These are phyloP conservation scores for Fusarium burgessii DNA, from an alignment of 2,329 filamentous ascomycete species.

Conservation along the genomic window DNA sequence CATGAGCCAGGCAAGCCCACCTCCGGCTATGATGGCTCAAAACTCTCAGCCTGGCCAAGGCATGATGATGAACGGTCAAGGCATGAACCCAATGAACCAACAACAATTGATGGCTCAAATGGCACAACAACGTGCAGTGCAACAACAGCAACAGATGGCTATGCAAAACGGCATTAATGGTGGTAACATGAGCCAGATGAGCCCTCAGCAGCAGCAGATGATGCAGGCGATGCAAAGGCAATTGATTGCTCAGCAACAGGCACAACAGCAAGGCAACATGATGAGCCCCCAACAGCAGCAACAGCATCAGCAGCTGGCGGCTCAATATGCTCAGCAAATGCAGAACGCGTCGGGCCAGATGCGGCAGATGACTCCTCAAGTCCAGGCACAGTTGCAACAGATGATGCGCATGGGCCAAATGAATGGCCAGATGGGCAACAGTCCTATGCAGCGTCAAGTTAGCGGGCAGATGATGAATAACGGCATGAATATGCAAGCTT, in stretches of 20 bases:
- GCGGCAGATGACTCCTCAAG: conserved; percentile 51
- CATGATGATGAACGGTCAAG: conserved; percentile 66
- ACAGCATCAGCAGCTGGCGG: conserved; percentile 57
- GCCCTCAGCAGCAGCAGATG: conserved; percentile 55
- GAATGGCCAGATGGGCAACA: conserved; percentile 47
- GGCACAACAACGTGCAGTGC: conserved; percentile 59
- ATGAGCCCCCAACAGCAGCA: conserved; percentile 57
- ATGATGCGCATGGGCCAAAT: conserved; percentile 53
- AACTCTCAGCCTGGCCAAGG: conserved; percentile 64
- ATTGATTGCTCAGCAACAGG: conserved; percentile 53
- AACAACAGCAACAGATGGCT: conserved; percentile 59
- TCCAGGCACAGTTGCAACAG: conserved; percentile 54
- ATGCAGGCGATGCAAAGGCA: conserved; percentile 56
- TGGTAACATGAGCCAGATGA: conserved; percentile 54
- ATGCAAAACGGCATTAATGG: conserved; percentile 55
- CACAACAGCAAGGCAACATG: conserved; percentile 55
- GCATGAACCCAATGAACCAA: conserved; percentile 55
- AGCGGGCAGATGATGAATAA: conserved; percentile 57
- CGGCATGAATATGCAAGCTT: conserved; percentile 55
- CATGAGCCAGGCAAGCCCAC: conserved; percentile 72
- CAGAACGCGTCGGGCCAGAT: conserved; percentile 56
- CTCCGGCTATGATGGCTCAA: conserved; percentile 69
- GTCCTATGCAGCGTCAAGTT: conserved; percentile 49
- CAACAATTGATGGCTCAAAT: conserved; percentile 58
- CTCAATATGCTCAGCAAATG: conserved; percentile 59